phyloP scores from a whole-genome alignment of 176 grass and related monocot species.

The Microstegium vimineum region DNA sequence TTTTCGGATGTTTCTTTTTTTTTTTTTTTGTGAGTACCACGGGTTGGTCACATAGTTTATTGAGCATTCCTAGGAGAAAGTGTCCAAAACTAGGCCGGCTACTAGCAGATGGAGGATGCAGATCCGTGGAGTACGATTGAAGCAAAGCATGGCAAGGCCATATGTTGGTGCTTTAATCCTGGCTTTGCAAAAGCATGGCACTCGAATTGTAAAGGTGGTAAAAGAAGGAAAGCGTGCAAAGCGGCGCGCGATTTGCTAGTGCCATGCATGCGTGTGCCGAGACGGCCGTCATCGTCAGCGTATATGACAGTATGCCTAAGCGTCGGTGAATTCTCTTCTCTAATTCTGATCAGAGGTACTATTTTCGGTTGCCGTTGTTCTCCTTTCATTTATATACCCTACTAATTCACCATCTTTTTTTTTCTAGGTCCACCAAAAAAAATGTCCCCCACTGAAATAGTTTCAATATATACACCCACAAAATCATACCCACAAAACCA shows the following conservation, averaged over 20 bases:
- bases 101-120: not conserved
- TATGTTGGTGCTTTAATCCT: constrained; percentile 1
- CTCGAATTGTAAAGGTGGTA: constrained; percentile 2
- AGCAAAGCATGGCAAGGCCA: constrained; percentile 28
- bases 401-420: no score
- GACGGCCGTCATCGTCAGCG: no score
- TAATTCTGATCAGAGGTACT: no score
- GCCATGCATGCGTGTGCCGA: no score
- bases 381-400: no score
- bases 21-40: not conserved
- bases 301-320: no score
- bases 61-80: constrained; percentile 2
- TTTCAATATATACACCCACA: no score
- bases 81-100: not conserved
- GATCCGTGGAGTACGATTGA: constrained; percentile 19
- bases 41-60: not conserved
- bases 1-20: not conserved
- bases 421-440: no score
- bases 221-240: not conserved
- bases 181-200: constrained; percentile 15
- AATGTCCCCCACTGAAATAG: no score
- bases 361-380: no score
- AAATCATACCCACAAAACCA: no score
- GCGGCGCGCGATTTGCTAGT: not conserved
- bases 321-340: no score